phyloP scores from a whole-genome alignment of 2,329 filamentous ascomycete species.

The Penicillium sp. region DNA sequence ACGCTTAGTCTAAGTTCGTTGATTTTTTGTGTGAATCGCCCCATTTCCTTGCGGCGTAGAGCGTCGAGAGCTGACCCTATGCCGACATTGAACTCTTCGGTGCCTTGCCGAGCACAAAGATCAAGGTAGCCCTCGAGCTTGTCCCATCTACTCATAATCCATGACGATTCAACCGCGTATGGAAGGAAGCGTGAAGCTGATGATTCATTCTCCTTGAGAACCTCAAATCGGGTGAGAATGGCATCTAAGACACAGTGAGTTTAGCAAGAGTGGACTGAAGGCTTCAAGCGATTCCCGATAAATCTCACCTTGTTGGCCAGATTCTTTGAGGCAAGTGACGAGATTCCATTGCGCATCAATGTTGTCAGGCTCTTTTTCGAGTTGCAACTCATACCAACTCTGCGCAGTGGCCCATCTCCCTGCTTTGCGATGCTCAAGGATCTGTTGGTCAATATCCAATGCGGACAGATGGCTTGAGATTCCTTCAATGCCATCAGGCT shows the following conservation, averaged over 20 bases:
- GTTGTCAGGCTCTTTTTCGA: constrained; percentile 77
- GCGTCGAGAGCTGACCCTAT: constrained; percentile 69
- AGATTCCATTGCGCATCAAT: constrained; percentile 78
- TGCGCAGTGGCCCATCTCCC: constrained; percentile 93
- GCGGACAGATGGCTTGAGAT: constrained; percentile 85
- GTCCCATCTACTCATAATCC: constrained; percentile 82
- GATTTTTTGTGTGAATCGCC: constrained; percentile 60
- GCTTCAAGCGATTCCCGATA: not conserved
- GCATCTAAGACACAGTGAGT: constrained; percentile 59
- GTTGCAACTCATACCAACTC: constrained; percentile 93
- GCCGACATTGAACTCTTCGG: constrained; percentile 77
- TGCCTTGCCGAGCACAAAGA: constrained; percentile 34
- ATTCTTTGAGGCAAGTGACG: constrained; percentile 85
- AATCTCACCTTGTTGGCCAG: constrained; percentile 80
- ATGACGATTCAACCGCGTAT: constrained; percentile 87
- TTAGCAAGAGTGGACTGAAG: not conserved
- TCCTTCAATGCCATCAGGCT: constrained; percentile 93
- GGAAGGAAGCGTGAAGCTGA: constrained; percentile 69
- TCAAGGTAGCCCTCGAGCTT: constrained; percentile 68
- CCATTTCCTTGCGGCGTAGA: constrained; percentile 55
- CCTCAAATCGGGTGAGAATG: constrained; percentile 82
- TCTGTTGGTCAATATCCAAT: constrained; percentile 89
- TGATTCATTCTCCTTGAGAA: constrained; percentile 58
- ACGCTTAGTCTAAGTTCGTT: constrained; percentile 68
- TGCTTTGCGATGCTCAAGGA: constrained; percentile 88